Evolutionary conservation across 805 yeast species (phyloP).

Genomic region (Pichia gijzeniarum): DNA sequence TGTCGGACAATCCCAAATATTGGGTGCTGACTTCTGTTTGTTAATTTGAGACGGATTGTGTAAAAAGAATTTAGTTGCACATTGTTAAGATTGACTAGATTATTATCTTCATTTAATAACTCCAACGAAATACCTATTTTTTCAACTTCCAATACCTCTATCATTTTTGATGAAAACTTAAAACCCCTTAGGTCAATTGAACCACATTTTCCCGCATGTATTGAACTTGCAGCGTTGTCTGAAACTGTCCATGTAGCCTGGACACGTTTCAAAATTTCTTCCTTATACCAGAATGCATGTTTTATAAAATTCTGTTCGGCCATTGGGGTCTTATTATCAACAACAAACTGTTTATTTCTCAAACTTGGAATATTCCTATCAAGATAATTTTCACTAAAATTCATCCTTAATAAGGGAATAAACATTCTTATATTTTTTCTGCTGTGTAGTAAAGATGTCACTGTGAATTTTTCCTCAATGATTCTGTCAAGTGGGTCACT

Average conservation of each 20-base stretch:
- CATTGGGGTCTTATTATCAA: constrained; percentile 45
- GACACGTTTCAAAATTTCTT: constrained; percentile 51
- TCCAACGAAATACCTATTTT: constrained; percentile 38
- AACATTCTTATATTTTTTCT: constrained; percentile 45
- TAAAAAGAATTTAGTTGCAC: constrained; percentile 44
- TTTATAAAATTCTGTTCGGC: constrained; percentile 52
- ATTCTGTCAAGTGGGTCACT: constrained; percentile 13
- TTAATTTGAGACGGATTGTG: constrained; percentile 41
- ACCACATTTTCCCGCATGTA: constrained; percentile 40
- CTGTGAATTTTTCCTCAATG: constrained; percentile 15
- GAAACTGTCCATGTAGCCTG: constrained; percentile 58
- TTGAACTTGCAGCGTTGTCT: constrained; percentile 22
- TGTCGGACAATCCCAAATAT: constrained; percentile 57
- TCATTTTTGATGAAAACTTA: constrained; percentile 56
- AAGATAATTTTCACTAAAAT: constrained; percentile 37
- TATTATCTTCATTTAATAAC: constrained; percentile 17
- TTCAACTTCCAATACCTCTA: constrained; percentile 45
- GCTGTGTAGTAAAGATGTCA: constrained; percentile 18
- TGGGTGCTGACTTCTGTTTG: constrained; percentile 38
- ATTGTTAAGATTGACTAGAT: constrained; percentile 16
- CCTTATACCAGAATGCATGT: constrained; percentile 77
- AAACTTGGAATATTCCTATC: constrained; percentile 61
- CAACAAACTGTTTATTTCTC: constrained; percentile 61
- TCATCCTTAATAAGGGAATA: constrained; percentile 60
- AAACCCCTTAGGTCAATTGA: constrained; percentile 60